Conservation (phyloP, 768 basidiomycete genomes). For the Hebeloma cylindrosporum region DNA sequence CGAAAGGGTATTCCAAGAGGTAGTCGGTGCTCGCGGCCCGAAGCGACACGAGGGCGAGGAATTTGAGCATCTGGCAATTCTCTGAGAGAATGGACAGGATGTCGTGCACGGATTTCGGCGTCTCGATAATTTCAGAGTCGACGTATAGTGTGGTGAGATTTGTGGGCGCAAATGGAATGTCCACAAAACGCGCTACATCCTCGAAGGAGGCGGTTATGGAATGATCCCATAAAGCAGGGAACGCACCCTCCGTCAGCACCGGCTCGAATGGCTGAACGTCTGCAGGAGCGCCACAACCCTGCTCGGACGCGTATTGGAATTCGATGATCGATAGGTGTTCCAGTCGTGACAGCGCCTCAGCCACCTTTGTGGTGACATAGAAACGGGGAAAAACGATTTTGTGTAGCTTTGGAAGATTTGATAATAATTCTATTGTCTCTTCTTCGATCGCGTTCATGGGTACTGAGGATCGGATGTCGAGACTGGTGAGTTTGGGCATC, state of each 20-base stretch:
- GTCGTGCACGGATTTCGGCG: slow-evolving; percentile 39
- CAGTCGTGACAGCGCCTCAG: slow-evolving; percentile 47
- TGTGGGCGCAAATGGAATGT: slow-evolving; percentile 42
- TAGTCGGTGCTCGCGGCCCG: slow-evolving; percentile 18
- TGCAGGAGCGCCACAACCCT: slow-evolving; percentile 44
- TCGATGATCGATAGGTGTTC: slow-evolving; percentile 47
- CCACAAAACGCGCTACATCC: slow-evolving; percentile 47
- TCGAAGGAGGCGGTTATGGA: slow-evolving; percentile 45
- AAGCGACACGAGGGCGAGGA: slow-evolving; percentile 42
- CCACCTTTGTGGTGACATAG: slow-evolving; percentile 44
- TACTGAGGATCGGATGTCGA: slow-evolving; percentile 46
- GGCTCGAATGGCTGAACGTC: slow-evolving; percentile 50
- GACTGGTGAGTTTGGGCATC: slow-evolving; percentile 48
- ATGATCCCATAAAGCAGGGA: slow-evolving; percentile 54
- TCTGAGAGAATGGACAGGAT: slow-evolving; percentile 47
- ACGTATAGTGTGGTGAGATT: slow-evolving; percentile 53
- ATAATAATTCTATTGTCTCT: slow-evolving; percentile 39
- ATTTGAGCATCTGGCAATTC: slow-evolving; percentile 47
- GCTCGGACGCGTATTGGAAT: slow-evolving; percentile 48
- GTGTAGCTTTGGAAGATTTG: slow-evolving; percentile 42
- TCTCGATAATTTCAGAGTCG: slow-evolving; percentile 47
- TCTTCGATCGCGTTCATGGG: slow-evolving; percentile 42
- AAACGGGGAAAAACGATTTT: slow-evolving; percentile 53
- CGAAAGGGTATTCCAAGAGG: slow-evolving; percentile 19
- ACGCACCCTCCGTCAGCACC: slow-evolving; percentile 44